These are phyloP conservation scores for Chenopodium album DNA, from an alignment of 148 eudicot genomes.

Conservation along the genomic window DNA sequence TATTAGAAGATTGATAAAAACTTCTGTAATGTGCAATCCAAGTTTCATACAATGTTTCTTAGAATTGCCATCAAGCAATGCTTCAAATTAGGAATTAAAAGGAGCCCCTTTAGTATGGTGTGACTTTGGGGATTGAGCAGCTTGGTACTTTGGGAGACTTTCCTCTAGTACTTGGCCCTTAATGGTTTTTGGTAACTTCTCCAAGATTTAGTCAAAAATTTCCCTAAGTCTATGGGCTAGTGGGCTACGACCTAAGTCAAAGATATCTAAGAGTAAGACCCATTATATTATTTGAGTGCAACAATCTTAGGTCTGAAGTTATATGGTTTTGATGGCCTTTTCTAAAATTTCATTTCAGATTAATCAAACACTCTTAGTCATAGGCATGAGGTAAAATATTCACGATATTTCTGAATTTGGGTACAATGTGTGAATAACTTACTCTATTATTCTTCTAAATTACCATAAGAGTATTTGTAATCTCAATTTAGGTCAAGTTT, in stretches of 20 bases:
- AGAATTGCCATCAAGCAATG: not conserved
- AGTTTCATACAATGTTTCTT: not conserved
- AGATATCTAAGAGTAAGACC: not conserved
- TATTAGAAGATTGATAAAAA: not conserved
- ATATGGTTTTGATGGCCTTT: not conserved
- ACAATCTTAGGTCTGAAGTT: not conserved
- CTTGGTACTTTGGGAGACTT: not conserved
- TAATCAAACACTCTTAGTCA: not conserved
- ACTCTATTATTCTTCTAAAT: no score
- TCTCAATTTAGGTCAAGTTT: no score
- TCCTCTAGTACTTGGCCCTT: not conserved
- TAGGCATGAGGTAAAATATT: not conserved
- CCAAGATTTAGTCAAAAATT: not conserved
- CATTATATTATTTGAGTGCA: no score
- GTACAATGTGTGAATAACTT: no score
- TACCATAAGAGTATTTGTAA: no score
- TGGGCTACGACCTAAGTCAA: not conserved
- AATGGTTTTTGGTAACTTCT: not conserved
- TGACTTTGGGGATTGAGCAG: not conserved
- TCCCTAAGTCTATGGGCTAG: not conserved
- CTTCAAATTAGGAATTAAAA: not conserved
- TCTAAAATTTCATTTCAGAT: not conserved
- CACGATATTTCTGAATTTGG: not conserved
- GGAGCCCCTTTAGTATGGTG: not conserved
- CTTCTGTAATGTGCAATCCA: not conserved